Evolutionary conservation across 2,329 filamentous ascomycete genomes (phyloP).

Genomic region (Teratosphaeria nubilosa): DNA sequence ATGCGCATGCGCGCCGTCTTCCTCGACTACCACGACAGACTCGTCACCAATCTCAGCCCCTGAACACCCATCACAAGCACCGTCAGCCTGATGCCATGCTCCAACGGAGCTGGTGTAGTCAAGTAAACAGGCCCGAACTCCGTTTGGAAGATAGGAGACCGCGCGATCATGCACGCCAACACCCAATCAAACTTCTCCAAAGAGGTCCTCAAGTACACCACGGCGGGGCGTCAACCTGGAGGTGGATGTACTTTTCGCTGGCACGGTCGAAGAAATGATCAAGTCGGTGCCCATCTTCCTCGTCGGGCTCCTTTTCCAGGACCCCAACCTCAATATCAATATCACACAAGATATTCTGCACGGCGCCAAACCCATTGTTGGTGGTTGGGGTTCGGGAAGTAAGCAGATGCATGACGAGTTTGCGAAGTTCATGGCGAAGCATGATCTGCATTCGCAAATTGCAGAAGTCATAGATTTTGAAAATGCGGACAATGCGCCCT

Average conservation of each 20-base stretch:
- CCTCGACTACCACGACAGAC: too few relatives aligned
- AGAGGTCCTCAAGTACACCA: constrained; percentile 39
- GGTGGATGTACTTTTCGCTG: constrained; percentile 39
- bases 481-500: constrained; percentile 19
- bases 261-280: constrained; percentile 32
- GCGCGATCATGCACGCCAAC: constrained; percentile 44
- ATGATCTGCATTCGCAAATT: constrained; percentile 30
- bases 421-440: constrained; percentile 29
- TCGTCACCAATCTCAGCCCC: too few relatives aligned
- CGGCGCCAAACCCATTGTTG: constrained; percentile 15
- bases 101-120: constrained; percentile 58
- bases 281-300: constrained; percentile 28
- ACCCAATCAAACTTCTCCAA: constrained; percentile 47
- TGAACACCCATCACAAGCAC: too few relatives aligned
- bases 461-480: constrained; percentile 29
- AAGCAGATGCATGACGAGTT: constrained; percentile 37
- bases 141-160: constrained; percentile 41
- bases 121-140: constrained; percentile 34
- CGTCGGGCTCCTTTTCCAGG: constrained; percentile 20
- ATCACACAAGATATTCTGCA: constrained; percentile 12
- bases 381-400: constrained; percentile 15
- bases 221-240: constrained; percentile 35
- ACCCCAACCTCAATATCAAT: constrained; percentile 8
- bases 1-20: neutral
- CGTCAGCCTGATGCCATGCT: constrained; percentile 42